A percentile compares a stretch with the other conserved stretches of the same genome.
These are phyloP conservation scores for Russula brevipes DNA, from an alignment of 768 basidiomycete genomes.

Conservation along the genomic window DNA sequence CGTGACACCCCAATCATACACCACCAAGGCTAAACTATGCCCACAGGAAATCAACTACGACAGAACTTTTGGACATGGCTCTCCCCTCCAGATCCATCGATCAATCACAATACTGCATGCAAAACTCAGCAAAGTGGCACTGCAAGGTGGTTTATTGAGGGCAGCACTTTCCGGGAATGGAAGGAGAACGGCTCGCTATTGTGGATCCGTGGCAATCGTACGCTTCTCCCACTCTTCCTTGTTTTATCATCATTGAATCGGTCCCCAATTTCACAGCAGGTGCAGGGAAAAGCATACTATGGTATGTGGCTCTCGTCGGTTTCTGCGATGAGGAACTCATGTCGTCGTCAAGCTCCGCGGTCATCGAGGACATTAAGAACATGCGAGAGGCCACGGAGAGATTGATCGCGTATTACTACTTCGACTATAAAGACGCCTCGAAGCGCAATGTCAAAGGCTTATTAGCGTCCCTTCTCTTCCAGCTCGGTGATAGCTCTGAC, in stretches of 20 bases:
- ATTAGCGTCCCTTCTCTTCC: neutral
- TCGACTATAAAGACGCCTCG: neutral
- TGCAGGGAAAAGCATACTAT: slow-evolving; percentile 3
- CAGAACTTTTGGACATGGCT: neutral
- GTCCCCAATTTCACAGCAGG: neutral
- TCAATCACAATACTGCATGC: slow-evolving; percentile 1
- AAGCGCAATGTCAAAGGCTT: neutral
- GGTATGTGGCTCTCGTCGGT: neutral
- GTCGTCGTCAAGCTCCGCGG: neutral
- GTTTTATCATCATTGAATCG: neutral
- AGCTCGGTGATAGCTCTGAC: neutral
- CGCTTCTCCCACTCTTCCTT: neutral
- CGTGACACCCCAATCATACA: neutral
- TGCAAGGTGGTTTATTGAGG: neutral
- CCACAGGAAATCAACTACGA: neutral
- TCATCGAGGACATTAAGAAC: neutral
- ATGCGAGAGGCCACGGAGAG: neutral
- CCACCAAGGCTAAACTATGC: too few species aligned
- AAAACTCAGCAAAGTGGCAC: neutral
- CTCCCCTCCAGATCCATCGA: slow-evolving; percentile 2
- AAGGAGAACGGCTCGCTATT: neutral
- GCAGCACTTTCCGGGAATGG: neutral
- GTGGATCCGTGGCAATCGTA: slow-evolving; percentile 3
- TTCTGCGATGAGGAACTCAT: neutral
- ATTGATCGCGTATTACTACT: neutral